Percentiles rank a stretch among this genome's conserved stretches.
Conservation (phyloP, 2,329 filamentous ascomycete species). For the Pseudopyricularia javanii region DNA sequence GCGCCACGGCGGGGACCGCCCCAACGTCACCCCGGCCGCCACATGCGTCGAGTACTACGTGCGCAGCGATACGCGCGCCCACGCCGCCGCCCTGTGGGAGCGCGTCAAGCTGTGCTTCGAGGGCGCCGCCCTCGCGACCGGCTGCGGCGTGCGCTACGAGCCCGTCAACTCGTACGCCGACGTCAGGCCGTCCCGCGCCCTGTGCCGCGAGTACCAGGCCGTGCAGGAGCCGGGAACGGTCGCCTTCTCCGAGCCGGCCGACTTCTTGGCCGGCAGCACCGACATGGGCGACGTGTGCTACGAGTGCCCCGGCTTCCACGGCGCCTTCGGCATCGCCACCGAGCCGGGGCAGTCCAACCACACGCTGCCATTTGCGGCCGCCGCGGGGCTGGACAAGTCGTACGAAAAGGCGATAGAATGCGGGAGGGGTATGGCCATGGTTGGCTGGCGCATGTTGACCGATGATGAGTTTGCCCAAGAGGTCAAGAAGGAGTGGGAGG, state of each 20-base stretch:
- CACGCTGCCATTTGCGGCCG: constrained; percentile 25
- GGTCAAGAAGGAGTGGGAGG: constrained; percentile 13
- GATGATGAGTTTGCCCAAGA: constrained; percentile 11
- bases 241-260: constrained; percentile 12
- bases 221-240: constrained; percentile 17
- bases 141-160: constrained; percentile 16
- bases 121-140: constrained; percentile 21
- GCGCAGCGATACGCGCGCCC: constrained; percentile 24
- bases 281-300: constrained; percentile 31
- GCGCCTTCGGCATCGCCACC: constrained; percentile 24
- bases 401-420: constrained; percentile 19
- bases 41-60: constrained; percentile 30
- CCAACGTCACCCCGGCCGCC: constrained; percentile 22
- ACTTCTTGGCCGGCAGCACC: constrained; percentile 18
- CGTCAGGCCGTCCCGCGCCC: constrained; percentile 10
- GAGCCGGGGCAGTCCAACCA: constrained; percentile 24
- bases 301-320: constrained; percentile 28
- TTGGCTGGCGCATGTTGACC: constrained; percentile 15
- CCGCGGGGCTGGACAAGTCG: constrained; percentile 22
- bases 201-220: constrained; percentile 14
- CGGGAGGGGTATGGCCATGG: constrained; percentile 19
- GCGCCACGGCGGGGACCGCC: constrained; percentile 20
- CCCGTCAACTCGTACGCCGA: constrained; percentile 18
- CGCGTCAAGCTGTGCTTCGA: constrained; percentile 20
- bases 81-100: constrained; percentile 16